Percentiles rank a stretch among this genome's conserved stretches.
These are phyloP conservation scores for Stemphylium lycopersici DNA, from an alignment of 2,329 filamentous ascomycete species.

Conservation along the genomic window DNA sequence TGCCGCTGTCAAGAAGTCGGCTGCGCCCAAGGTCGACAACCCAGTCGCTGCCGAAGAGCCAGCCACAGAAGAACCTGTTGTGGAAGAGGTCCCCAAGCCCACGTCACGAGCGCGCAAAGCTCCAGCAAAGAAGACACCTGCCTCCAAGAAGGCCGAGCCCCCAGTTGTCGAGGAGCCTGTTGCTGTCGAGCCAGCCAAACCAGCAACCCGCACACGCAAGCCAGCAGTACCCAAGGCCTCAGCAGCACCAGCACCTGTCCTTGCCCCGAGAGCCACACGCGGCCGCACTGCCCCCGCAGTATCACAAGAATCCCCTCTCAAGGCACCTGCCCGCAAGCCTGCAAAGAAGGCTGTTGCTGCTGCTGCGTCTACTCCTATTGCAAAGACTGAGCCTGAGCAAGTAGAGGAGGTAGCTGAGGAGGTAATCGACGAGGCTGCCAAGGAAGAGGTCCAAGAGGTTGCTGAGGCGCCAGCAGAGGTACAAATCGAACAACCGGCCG, in stretches of 20 bases:
- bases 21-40: constrained; percentile 16
- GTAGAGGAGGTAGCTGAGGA: neutral
- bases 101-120: constrained; percentile 28
- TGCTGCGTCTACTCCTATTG: constrained; percentile 14
- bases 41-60: constrained; percentile 15
- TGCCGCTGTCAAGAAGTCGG: constrained; percentile 22
- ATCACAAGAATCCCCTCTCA: constrained; percentile 33
- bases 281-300: constrained; percentile 25
- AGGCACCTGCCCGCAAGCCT: constrained; percentile 36
- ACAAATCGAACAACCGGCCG: neutral
- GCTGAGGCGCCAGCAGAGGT: neutral
- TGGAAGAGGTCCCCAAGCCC: constrained; percentile 24
- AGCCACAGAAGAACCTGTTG: constrained; percentile 6
- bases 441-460: neutral
- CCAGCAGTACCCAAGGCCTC: constrained; percentile 19
- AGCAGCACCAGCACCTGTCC: constrained; percentile 15
- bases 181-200: constrained; percentile 22
- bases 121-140: constrained; percentile 23
- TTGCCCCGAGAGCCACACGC: constrained; percentile 27
- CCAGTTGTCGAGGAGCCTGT: constrained; percentile 14
- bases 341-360: constrained; percentile 24
- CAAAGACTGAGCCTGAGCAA: constrained; percentile 15
- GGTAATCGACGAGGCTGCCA: constrained; percentile 12
- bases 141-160: constrained; percentile 15
- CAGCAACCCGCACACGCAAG: constrained; percentile 29